Evolutionary conservation across 305 asterid species (phyloP), one percentile per base, ranked within the genome.

Genomic region (Solanum hybrid): DNA sequence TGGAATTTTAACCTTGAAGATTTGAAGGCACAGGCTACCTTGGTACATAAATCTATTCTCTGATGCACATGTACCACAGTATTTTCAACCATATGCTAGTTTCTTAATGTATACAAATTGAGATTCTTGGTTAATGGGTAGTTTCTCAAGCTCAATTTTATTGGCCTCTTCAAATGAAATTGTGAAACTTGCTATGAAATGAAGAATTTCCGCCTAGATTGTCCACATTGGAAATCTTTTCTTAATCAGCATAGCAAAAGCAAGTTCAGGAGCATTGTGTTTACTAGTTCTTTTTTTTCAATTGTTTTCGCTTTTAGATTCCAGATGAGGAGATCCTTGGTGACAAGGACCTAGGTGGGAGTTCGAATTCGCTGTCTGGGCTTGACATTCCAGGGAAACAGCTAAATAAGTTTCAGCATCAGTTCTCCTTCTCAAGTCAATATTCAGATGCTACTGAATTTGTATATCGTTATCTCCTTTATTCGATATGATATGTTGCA

Each of bases 1-100:
- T 98, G 99, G 99, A 94, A 98, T 92, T 98, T 98, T 93, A 93
- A 98, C 94, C 96, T 98, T 86, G 99, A 97, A 2, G 99, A 98
- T 93, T 89, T 97, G 96, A 98, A 98, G 96, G 98, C 98, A 73
- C 99, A 95, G 93, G 99, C 99, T 90, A 94, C 98, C 88, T 91
- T 96, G 98, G 99, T 98, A 95, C 22, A 14, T 51, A 51, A 13
- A 85, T 51, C 22, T 20, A 51, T 22, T 85, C 61, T 85, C 75
- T 85, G 76, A 85, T 85, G 42, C 42, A 51, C 76, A 57, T 20
- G 28, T 85, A 85, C 76, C 75, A 6, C 88, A 85, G 22, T 85
- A 6, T 20, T 51, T 57, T 85, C 76, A 85, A 29, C 33, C 8
- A 85, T 51, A 22, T 85, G 74, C 12, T 83, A 46, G 46, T 85